These are phyloP conservation scores for Cadophora gregata DNA, from an alignment of 2,329 filamentous ascomycete species.

Conservation along the genomic window DNA sequence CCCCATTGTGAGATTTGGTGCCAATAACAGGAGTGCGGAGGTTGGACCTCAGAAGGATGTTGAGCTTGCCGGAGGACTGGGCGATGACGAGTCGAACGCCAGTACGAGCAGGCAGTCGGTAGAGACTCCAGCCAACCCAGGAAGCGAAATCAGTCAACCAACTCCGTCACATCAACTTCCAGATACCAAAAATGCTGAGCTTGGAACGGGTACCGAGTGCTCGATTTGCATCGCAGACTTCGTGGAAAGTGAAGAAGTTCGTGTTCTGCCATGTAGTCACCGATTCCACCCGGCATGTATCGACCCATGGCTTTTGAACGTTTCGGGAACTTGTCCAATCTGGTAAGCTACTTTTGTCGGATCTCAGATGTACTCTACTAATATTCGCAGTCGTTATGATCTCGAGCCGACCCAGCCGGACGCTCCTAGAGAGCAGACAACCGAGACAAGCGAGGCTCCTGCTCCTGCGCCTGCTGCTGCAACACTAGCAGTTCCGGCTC, in stretches of 20 bases:
- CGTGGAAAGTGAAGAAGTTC: constrained; percentile 20
- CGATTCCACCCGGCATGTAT: constrained; percentile 17
- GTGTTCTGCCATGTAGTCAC: constrained; percentile 18
- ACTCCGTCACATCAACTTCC: neutral
- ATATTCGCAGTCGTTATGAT: constrained; percentile 4
- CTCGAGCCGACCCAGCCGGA: constrained; percentile 3
- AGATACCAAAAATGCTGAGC: neutral
- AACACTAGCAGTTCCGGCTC: constrained; percentile 4
- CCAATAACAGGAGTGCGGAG: neutral
- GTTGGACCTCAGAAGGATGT: constrained; percentile 13
- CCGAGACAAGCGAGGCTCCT: neutral
- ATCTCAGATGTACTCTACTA: neutral
- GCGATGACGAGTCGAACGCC: neutral
- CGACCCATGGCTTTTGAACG: constrained; percentile 21
- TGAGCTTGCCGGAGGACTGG: constrained; percentile 1
- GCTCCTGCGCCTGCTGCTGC: neutral
- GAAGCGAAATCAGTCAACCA: neutral
- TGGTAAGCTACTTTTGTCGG: neutral
- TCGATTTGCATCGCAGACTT: constrained; percentile 20
- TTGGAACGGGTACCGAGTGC: constrained; percentile 11
- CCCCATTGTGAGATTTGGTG: constrained; percentile 15
- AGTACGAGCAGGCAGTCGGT: constrained; percentile 2
- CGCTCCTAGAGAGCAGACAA: neutral
- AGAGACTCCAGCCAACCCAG: neutral
- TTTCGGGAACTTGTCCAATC: constrained; percentile 20